These are phyloP conservation scores for Hysterium pulicare DNA, from an alignment of 2,329 filamentous ascomycete genomes.

Conservation along the genomic window DNA sequence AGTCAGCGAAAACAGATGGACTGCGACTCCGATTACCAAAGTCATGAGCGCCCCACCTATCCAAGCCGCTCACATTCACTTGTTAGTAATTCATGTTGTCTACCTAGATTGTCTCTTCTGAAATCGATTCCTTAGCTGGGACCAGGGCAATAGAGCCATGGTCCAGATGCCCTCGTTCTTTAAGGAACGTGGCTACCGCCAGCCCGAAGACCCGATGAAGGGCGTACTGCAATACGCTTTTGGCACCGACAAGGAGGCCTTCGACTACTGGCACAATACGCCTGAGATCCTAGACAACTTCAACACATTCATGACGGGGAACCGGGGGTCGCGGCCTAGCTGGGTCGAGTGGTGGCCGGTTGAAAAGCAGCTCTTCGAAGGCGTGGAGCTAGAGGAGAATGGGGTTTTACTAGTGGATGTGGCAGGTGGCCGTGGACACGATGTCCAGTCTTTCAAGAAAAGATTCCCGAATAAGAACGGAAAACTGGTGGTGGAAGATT, in stretches of 20 bases:
- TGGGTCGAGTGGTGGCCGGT: constrained; percentile 10
- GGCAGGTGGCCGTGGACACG: constrained; percentile 11
- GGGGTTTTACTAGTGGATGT: constrained; percentile 12
- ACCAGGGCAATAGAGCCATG: constrained; percentile 2
- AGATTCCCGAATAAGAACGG: constrained; percentile 6
- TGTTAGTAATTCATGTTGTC: neutral
- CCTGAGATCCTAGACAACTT: constrained; percentile 6
- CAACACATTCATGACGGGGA: constrained; percentile 11
- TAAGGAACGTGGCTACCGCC: constrained; percentile 8
- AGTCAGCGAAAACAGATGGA: constrained; percentile 2
- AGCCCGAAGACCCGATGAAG: constrained; percentile 7
- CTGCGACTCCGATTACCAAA: constrained; percentile 1
- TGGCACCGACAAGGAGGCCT: constrained; percentile 7
- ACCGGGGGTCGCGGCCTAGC: constrained; percentile 4
- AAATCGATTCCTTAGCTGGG: neutral
- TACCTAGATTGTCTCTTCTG: neutral
- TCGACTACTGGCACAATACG: constrained; percentile 5
- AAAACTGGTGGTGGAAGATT: constrained; percentile 23
- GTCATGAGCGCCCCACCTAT: constrained; percentile 1
- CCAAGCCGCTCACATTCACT: constrained; percentile 4
- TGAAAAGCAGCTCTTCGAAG: constrained; percentile 2
- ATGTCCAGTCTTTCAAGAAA: constrained; percentile 5
- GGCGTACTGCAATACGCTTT: constrained; percentile 13
- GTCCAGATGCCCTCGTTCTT: constrained; percentile 9
- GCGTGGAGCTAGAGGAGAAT: constrained; percentile 1